Conservation (phyloP, 805 yeast genomes). For the Zygoascus bituminiphila region DNA sequence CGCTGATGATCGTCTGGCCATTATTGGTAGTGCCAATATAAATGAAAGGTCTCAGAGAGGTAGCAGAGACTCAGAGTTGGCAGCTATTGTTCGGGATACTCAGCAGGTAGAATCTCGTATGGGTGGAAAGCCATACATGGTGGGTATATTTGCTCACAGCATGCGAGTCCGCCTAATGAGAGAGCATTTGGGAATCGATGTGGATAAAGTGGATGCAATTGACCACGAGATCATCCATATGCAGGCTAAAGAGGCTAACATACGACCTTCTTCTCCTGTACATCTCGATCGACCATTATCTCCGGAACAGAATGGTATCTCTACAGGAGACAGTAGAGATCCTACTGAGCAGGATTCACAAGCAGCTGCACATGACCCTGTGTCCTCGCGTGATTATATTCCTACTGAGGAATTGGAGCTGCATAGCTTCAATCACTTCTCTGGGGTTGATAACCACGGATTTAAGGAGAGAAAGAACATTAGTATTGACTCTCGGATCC, state of each 20-base stretch:
- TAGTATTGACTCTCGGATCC: constrained; percentile 75
- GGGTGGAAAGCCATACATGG: constrained; percentile 76
- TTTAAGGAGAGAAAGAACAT: constrained; percentile 73
- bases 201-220: constrained; percentile 72
- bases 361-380: background rate
- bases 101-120: constrained; percentile 51
- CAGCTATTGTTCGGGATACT: constrained; percentile 79
- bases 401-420: constrained; percentile 18
- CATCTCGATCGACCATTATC: background rate
- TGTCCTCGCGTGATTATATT: background rate
- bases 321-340: background rate
- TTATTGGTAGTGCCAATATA: constrained; percentile 95
- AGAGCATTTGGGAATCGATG: constrained; percentile 92
- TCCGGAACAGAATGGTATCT: background rate
- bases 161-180: constrained; percentile 88
- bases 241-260: background rate
- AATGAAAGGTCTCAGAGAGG: constrained; percentile 97
- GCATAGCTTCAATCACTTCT: constrained; percentile 70
- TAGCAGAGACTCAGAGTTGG: constrained; percentile 86
- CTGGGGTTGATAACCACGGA: constrained; percentile 82
- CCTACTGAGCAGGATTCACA: background rate
- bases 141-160: constrained; percentile 83
- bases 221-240: constrained; percentile 38
- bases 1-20: constrained; percentile 88
- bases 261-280: background rate